A percentile compares a stretch with the other conserved stretches of the same genome.
These are phyloP conservation scores for Plenodomus biglobosus DNA, from an alignment of 2,329 filamentous ascomycete species.

Conservation along the genomic window DNA sequence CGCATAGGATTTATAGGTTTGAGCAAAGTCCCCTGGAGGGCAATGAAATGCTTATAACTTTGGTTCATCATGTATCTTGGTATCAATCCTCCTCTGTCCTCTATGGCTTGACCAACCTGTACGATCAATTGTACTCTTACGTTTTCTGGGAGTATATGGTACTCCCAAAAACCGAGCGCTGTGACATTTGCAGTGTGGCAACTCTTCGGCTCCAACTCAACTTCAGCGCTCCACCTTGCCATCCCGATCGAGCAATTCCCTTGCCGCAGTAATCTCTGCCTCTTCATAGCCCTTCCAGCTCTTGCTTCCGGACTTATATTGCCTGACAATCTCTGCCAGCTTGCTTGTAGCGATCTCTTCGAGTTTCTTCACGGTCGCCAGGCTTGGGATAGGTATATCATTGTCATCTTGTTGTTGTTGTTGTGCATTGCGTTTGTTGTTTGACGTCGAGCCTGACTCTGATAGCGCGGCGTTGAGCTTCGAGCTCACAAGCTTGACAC, in stretches of 20 bases:
- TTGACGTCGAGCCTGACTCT: constrained; percentile 14
- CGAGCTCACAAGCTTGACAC: constrained; percentile 72
- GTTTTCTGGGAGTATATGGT: too few species aligned
- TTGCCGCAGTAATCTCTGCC: constrained; percentile 70
- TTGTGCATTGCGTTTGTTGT: constrained; percentile 22
- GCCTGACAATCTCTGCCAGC: constrained; percentile 73
- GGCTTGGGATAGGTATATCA: constrained; percentile 55
- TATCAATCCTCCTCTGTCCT: too few species aligned
- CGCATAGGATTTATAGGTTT: too few species aligned
- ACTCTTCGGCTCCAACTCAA: too few species aligned
- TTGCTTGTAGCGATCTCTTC: constrained; percentile 73
- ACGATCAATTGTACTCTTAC: too few species aligned
- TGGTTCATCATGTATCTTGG: too few species aligned
- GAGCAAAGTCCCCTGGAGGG: too few species aligned
- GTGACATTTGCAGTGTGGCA: background rate
- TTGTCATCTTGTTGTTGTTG: constrained; percentile 39
- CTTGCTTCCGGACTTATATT: constrained; percentile 59
- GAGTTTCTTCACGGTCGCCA: constrained; percentile 64
- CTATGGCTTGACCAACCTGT: too few species aligned
- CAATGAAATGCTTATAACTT: too few species aligned
- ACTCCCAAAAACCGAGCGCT: too few species aligned
- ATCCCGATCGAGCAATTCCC: constrained; percentile 64
- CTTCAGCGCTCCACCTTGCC: constrained; percentile 27
- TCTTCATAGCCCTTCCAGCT: constrained; percentile 73
- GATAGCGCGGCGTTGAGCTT: constrained; percentile 39